Conservation (phyloP, 2,329 filamentous ascomycete genomes). For the Juglanconis sp. region DNA sequence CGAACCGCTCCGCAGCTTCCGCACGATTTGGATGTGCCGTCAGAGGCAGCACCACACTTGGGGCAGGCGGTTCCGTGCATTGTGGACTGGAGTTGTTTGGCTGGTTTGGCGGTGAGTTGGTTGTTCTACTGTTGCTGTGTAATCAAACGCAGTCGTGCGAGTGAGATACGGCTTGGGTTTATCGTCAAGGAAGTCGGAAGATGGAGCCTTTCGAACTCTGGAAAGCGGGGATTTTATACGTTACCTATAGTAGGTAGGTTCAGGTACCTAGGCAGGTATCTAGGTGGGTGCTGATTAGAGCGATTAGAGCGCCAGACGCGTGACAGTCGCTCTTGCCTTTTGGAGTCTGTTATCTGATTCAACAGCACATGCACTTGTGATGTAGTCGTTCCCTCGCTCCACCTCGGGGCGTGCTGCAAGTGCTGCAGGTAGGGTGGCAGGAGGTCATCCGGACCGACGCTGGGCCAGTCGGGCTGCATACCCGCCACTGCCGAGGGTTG, state of each 20-base stretch:
- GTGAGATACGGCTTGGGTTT: no score
- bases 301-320: neutral
- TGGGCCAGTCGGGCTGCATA: neutral
- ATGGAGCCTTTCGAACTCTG: no score
- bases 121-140: neutral
- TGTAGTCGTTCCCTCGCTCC: neutral
- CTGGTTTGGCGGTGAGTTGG: neutral
- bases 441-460: constrained; percentile 5
- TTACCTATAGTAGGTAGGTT: no score
- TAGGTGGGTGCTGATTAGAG: no score
- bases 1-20: constrained; percentile 55
- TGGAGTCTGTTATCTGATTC: constrained; percentile 7
- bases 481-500: neutral
- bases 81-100: constrained; percentile 18
- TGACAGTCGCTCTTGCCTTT: constrained; percentile 1
- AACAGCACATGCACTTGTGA: constrained; percentile 3
- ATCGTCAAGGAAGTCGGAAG: no score
- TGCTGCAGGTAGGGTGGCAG: constrained; percentile 8
- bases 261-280: no score
- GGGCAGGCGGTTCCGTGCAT: constrained; percentile 49
- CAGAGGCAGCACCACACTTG: constrained; percentile 51
- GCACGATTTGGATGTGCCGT: constrained; percentile 50
- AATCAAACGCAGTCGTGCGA: no score
- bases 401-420: neutral
- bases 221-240: no score